Percentiles rank a stretch among this genome's conserved stretches.
Evolutionary conservation across 1,139 yeast species (phyloP).

Genomic region (Hansenula anomala): DNA sequence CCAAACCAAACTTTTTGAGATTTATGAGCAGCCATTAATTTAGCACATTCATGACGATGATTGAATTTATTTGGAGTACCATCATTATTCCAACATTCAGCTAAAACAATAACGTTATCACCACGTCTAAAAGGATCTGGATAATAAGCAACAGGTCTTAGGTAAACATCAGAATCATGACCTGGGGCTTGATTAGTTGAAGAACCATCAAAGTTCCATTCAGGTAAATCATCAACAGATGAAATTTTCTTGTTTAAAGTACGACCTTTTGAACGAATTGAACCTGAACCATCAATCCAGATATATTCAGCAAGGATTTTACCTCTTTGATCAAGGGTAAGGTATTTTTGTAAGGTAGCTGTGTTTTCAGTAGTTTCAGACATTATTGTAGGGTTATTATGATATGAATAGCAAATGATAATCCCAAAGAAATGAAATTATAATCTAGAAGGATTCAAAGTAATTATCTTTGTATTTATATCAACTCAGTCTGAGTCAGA

Average conservation of each 20-base stretch:
- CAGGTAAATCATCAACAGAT: conserved; percentile 84
- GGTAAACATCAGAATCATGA: conserved; percentile 88
- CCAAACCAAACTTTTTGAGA: conserved; percentile 93
- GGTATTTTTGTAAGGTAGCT: conserved; percentile 73
- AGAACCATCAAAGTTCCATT: conserved; percentile 99
- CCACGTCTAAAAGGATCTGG: conserved; percentile 98
- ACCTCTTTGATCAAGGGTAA: conserved; percentile 82
- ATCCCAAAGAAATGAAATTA: too few relatives aligned
- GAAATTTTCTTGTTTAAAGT: conserved; percentile 69
- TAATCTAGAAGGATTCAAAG: too few relatives aligned
- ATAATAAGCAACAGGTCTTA: conserved; percentile 91
- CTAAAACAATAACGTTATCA: conserved; percentile 88
- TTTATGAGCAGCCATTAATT: conserved; percentile 90
- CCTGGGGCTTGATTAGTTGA: conserved; percentile 99
- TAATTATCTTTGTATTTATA: too few relatives aligned
- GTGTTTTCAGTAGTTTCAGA: conserved; percentile 59
- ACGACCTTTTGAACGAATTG: conserved; percentile 90
- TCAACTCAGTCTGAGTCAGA: too few relatives aligned
- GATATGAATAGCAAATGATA: too few relatives aligned
- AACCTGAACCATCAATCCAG: conserved; percentile 95
- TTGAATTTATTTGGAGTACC: conserved; percentile 98
- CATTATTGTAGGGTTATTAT: conserved; percentile 20
- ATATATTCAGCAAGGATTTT: conserved; percentile 91
- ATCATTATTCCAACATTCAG: conserved; percentile 98
- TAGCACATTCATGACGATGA: conserved; percentile 97